Conservation (phyloP, 495 filamentous ascomycete genomes). For the Saxophila tyrrhenica region DNA sequence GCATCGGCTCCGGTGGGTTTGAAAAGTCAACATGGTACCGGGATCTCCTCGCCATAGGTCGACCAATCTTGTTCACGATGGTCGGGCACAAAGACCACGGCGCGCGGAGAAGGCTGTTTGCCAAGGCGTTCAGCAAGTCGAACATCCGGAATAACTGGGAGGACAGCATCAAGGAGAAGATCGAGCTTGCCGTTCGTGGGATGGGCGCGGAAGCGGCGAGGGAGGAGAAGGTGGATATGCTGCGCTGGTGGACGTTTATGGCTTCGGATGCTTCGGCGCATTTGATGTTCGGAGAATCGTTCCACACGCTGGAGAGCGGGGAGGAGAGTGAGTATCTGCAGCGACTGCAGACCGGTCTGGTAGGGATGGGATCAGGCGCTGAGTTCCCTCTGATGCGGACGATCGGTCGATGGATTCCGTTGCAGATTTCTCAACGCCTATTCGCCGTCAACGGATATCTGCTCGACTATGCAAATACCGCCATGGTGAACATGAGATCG, state of each 20-base stretch:
- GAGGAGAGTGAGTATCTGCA: conserved; percentile 26
- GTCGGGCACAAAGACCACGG: conserved; percentile 6
- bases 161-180: conserved; percentile 1
- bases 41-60: neutral
- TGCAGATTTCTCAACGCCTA: neutral
- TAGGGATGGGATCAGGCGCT: conserved; percentile 9
- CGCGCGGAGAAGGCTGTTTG: conserved; percentile 9
- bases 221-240: conserved; percentile 32
- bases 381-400: conserved; percentile 10
- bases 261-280: conserved; percentile 45
- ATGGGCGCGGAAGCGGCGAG: conserved; percentile 4
- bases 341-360: conserved; percentile 8
- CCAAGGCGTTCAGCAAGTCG: conserved; percentile 10
- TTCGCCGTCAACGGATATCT: conserved; percentile 4
- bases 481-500: conserved; percentile 6
- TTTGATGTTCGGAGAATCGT: conserved; percentile 47
- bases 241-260: conserved; percentile 49
- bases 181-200: conserved; percentile 6
- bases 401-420: conserved; percentile 6
- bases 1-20: conserved; percentile 9
- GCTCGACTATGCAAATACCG: conserved; percentile 6
- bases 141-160: conserved; percentile 16
- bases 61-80: conserved; percentile 13
- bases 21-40: conserved; percentile 15
- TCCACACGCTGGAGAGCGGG: conserved; percentile 42